phyloP scores from a whole-genome alignment of 805 yeast species.

The Starmerella bacillaris region DNA sequence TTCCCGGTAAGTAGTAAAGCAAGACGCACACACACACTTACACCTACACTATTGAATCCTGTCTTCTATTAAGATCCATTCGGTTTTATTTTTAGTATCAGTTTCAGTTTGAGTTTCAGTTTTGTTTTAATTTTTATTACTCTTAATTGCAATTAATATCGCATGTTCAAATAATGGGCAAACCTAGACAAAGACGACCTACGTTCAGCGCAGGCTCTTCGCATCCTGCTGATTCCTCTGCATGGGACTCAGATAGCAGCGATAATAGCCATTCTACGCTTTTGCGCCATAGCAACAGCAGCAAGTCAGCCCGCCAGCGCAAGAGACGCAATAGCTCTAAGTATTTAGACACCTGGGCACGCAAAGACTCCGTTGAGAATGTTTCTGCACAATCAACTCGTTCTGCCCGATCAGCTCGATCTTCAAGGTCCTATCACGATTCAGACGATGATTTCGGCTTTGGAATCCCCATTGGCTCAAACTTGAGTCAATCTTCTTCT shows the following conservation, averaged over 20 bases:
- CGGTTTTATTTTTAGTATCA: too few species aligned
- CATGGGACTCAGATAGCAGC: neutral
- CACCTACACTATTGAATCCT: too few species aligned
- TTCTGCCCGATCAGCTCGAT: too few species aligned
- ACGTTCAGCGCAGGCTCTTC: slow-evolving; percentile 8
- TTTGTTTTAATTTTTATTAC: too few species aligned
- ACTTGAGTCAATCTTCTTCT: slow-evolving; percentile 5
- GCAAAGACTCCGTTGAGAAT: neutral
- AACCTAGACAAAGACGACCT: slow-evolving; percentile 13
- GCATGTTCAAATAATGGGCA: slow-evolving; percentile 4
- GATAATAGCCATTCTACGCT: neutral
- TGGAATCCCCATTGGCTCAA: slow-evolving; percentile 14
- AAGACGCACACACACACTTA: too few species aligned
- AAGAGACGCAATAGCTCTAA: neutral
- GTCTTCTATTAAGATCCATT: too few species aligned
- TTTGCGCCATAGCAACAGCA: too few species aligned
- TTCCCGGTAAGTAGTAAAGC: too few species aligned
- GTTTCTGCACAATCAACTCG: too few species aligned
- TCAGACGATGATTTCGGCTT: slow-evolving; percentile 12
- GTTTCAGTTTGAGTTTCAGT: too few species aligned
- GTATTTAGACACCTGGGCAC: neutral
- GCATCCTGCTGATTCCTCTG: neutral
- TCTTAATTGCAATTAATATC: too few species aligned
- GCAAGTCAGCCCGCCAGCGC: neutral
- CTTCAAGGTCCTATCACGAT: slow-evolving; percentile 1